phyloP scores from a whole-genome alignment of 2,329 filamentous ascomycete species.

The Aspergillus alliaceus region DNA sequence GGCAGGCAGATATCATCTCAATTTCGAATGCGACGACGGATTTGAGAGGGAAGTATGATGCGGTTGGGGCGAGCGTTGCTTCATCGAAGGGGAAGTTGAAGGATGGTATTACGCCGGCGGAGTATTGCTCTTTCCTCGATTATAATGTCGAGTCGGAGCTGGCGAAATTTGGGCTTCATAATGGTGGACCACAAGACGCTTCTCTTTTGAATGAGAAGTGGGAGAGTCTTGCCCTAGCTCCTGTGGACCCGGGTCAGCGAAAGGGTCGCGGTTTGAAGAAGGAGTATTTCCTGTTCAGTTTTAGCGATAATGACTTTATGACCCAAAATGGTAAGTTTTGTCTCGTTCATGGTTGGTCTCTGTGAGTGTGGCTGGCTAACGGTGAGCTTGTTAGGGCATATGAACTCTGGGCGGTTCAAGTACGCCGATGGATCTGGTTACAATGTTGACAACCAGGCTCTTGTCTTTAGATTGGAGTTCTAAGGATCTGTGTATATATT shows the following conservation, averaged over 20 bases:
- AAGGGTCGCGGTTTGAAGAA: conserved; percentile 42
- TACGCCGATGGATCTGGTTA: conserved; percentile 61
- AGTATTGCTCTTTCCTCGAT: conserved; percentile 67
- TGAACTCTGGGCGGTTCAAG: conserved; percentile 57
- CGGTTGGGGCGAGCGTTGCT: conserved; percentile 46
- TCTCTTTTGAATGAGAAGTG: conserved; percentile 72
- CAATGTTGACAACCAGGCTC: conserved; percentile 61
- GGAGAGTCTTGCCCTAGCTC: conserved; percentile 67
- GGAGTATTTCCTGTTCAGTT: conserved; percentile 66
- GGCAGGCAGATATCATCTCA: conserved; percentile 69
- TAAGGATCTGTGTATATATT: conserved; percentile 4
- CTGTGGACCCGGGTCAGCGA: conserved; percentile 48
- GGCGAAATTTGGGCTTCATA: conserved; percentile 65
- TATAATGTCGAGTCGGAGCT: conserved; percentile 67
- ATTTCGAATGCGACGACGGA: conserved; percentile 60
- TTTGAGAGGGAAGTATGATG: conserved; percentile 52
- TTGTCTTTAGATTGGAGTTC: conserved; percentile 54
- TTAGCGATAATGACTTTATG: conserved; percentile 75
- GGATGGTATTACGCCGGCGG: conserved; percentile 55
- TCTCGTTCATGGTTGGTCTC: neutral
- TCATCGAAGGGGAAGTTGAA: conserved; percentile 55
- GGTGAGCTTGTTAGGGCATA: conserved; percentile 41
- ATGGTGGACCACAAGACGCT: conserved; percentile 62
- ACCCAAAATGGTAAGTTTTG: conserved; percentile 61
- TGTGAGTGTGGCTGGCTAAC: conserved; percentile 6